Evolutionary conservation across 2,329 filamentous ascomycete species (phyloP).

Genomic region (Phaeosphaeria sp.): DNA sequence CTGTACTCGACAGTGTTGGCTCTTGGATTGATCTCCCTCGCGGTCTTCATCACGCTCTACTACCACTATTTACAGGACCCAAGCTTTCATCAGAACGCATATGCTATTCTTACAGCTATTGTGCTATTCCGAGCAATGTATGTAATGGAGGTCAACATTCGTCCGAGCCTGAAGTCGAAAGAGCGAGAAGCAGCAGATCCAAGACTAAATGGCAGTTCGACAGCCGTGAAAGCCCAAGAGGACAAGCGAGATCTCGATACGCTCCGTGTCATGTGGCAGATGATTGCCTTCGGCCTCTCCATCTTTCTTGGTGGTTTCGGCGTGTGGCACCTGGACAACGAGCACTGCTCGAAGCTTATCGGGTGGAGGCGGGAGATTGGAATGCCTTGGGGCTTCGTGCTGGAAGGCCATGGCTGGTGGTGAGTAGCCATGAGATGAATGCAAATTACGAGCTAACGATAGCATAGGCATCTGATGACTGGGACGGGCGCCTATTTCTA

Average conservation of each 20-base stretch:
- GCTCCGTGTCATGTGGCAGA: conserved; percentile 74
- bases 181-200: conserved; percentile 47
- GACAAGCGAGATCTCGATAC: conserved; percentile 65
- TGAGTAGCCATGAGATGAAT: conserved; percentile 45
- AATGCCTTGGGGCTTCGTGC: conserved; percentile 79
- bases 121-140: conserved; percentile 78
- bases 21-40: conserved; percentile 59
- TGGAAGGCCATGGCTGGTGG: conserved; percentile 79
- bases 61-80: conserved; percentile 86
- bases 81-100: conserved; percentile 81
- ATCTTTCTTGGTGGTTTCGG: conserved; percentile 78
- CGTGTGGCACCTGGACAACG: conserved; percentile 81
- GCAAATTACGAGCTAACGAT: conserved; percentile 10
- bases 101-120: conserved; percentile 72
- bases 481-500: conserved; percentile 84
- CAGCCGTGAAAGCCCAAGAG: conserved; percentile 53
- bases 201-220: conserved; percentile 34
- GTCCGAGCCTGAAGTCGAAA: conserved; percentile 60
- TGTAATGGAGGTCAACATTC: conserved; percentile 73
- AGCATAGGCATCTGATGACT: conserved; percentile 76
- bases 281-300: conserved; percentile 72
- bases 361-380: conserved; percentile 71
- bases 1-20: conserved; percentile 63
- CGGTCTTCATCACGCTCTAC: conserved; percentile 74
- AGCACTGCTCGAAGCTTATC: conserved; percentile 72